phyloP scores from a whole-genome alignment of 2,329 filamentous ascomycete species.

The Verticillium isaacii region DNA sequence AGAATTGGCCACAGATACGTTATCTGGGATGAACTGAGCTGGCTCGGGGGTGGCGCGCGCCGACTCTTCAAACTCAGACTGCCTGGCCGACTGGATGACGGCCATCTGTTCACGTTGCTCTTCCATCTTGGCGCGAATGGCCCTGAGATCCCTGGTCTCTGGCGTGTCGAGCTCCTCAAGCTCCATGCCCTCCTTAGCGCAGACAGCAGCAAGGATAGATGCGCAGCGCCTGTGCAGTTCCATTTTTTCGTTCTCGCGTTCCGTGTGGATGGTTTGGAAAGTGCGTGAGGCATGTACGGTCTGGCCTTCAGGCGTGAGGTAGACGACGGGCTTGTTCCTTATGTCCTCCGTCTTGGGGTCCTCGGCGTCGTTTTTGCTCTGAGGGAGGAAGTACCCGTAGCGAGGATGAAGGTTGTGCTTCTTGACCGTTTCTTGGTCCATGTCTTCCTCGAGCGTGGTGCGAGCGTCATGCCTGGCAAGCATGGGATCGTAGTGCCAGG shows the following conservation, averaged over 20 bases:
- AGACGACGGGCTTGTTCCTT: constrained; percentile 43
- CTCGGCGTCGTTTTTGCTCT: constrained; percentile 40
- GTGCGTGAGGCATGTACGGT: constrained; percentile 45
- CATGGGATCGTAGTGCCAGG: constrained; percentile 50
- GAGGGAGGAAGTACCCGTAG: constrained; percentile 46
- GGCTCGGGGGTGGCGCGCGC: neutral
- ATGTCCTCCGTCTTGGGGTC: constrained; percentile 33
- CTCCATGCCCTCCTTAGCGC: constrained; percentile 27
- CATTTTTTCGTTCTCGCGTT: constrained; percentile 2
- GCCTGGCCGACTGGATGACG: neutral
- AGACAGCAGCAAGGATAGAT: constrained; percentile 29
- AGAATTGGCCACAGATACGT: neutral
- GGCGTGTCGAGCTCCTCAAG: constrained; percentile 27
- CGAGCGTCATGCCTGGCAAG: constrained; percentile 49
- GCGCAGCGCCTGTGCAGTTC: constrained; percentile 16
- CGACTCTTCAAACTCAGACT: neutral
- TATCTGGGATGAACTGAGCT: constrained; percentile 6
- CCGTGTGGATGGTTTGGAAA: neutral
- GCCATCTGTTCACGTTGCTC: neutral
- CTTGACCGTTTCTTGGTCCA: constrained; percentile 45
- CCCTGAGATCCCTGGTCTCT: constrained; percentile 26
- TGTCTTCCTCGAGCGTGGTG: constrained; percentile 39
- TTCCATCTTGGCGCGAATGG: constrained; percentile 9
- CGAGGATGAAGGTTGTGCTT: constrained; percentile 47
- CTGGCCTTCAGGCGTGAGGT: constrained; percentile 41